Base-by-base conservation (phyloP, 768 basidiomycete genomes). In the Mycena galericulata region DNA sequence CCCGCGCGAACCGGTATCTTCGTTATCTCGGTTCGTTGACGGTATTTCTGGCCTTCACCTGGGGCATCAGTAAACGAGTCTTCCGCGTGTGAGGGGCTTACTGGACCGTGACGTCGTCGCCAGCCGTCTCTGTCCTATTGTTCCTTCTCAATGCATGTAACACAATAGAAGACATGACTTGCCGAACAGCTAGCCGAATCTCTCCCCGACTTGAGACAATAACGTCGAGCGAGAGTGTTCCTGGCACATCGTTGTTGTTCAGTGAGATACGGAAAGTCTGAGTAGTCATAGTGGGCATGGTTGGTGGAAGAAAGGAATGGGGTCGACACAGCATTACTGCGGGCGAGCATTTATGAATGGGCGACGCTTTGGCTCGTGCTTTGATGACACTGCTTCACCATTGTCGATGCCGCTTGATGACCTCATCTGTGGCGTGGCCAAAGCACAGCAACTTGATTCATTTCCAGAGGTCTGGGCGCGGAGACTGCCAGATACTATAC, bases 291-390 rank as follows among this genome's bases (percentile, higher is more conserved):
- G 29, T 62, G 29, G 61, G 4, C 22, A 5, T 11, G 3, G 51
- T 53, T 2, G 22, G 20, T 17, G 49, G 43, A 40, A 62, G 18
- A 40, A 22, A 32, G 11, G 11, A 15, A 40, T 32, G 41, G 51
- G 51, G 30, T 41, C 24, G 3, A 32, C n/a, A 30, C 26, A n/a
- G 36, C 27, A 30, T 47, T 5, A 9, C 7, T 10, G 43, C 11
- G 6, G 27, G 27, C 56, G n/a, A 24, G 29, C 11, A 29, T 53
- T 62, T 53, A 62, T 53, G 27, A 41, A 41, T 10, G 14, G 27
- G 26, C 32, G 60, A 20, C 55, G 63, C 63, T 65, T 65, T 65
- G 55, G 46, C 54, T 65, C 46, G 55, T 49, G 63, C 46, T 65
- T 65, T 65, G 55, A 65, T 65, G 53, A 54, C 53, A 54, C 36